Conservation (phyloP, 768 basidiomycete species). For the Termitomyces sp. region DNA sequence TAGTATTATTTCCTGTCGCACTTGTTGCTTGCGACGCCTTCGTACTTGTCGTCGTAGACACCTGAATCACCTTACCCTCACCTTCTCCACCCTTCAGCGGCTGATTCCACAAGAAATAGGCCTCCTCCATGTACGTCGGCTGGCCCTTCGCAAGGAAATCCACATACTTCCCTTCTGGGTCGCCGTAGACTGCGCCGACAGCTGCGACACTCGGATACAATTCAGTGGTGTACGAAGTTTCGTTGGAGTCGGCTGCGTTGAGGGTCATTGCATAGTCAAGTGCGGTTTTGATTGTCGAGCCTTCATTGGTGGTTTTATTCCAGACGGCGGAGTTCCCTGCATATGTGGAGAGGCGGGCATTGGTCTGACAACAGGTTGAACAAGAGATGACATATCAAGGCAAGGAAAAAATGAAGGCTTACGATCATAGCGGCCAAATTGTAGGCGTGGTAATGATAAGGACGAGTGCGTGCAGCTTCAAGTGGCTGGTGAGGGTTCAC, state of each 20-base stretch:
- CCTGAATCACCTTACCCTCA: slow-evolving; percentile 4
- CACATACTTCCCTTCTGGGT: slow-evolving; percentile 51
- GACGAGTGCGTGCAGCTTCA: slow-evolving; percentile 53
- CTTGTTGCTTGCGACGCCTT: neutral
- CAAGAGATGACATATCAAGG: neutral
- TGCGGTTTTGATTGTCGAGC: slow-evolving; percentile 49
- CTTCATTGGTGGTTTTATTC: slow-evolving; percentile 41
- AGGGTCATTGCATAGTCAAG: neutral
- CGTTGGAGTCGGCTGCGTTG: slow-evolving; percentile 11
- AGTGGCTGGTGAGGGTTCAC: slow-evolving; percentile 35
- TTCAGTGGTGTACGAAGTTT: slow-evolving; percentile 37
- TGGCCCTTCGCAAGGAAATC: slow-evolving; percentile 34
- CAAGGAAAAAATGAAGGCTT: slow-evolving; percentile 14
- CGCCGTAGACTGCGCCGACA: slow-evolving; percentile 54
- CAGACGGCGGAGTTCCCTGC: slow-evolving; percentile 40
- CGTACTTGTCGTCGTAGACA: neutral
- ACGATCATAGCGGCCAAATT: slow-evolving; percentile 68
- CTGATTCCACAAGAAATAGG: slow-evolving; percentile 51
- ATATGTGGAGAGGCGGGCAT: slow-evolving; percentile 47
- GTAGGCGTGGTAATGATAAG: slow-evolving; percentile 64
- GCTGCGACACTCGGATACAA: slow-evolving; percentile 54
- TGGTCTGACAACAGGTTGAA: slow-evolving; percentile 33
- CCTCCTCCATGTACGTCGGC: slow-evolving; percentile 33
- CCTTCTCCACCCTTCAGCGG: slow-evolving; percentile 33
- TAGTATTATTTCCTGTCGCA: neutral